Base-by-base conservation (phyloP, 2,329 filamentous ascomycete species). In the Pseudogymnoascus sp. region DNA sequence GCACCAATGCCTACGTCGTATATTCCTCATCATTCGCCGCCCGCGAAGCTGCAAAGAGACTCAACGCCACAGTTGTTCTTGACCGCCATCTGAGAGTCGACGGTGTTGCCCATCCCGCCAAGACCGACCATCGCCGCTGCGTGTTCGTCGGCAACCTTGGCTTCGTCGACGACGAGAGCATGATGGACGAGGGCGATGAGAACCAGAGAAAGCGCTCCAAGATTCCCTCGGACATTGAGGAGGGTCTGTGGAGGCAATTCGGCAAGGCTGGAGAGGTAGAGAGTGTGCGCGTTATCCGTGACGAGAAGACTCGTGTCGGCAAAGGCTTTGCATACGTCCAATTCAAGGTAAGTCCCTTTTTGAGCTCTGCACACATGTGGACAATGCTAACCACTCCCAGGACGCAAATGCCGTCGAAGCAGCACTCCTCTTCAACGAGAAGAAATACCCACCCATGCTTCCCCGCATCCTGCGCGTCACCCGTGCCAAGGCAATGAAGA, bases 261-360 rank as follows among this genome's bases (percentile, higher is more conserved):
- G 77, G 80, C 63, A 84, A 88, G 71, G 86, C 82, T 64, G 92
- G 93, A 66, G 89, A 83, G 65, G 89, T 99, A 11, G 93, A 99
- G 75, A 96, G 87, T 70, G 95, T 99, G 36, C 89, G 94, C 35
- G 91, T 99, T 18, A 84, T 97, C 58, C 86, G 94, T 61, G 94
- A 99, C 71, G 80, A 89, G 64, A 88, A 89, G 67, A 99, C 95
- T 6, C 85, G 95, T 58, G 90, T 99, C 30, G 91, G 94, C 69
- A 99, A 99, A 73, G 94, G 94, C 4, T 91, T 99, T 71, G 95
- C 95, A 64, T 99, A 99, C 70, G 93, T 99, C 14, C 94, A 99
- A 71, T 99, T 99, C 75, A 84, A 87, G 70, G 84, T 86, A 68
- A 76, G 78, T 74, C 47, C 35, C 58, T 3, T 25, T 30, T 41